phyloP scores from a whole-genome alignment of 495 filamentous ascomycete genomes.

The Terfezia claveryi region DNA sequence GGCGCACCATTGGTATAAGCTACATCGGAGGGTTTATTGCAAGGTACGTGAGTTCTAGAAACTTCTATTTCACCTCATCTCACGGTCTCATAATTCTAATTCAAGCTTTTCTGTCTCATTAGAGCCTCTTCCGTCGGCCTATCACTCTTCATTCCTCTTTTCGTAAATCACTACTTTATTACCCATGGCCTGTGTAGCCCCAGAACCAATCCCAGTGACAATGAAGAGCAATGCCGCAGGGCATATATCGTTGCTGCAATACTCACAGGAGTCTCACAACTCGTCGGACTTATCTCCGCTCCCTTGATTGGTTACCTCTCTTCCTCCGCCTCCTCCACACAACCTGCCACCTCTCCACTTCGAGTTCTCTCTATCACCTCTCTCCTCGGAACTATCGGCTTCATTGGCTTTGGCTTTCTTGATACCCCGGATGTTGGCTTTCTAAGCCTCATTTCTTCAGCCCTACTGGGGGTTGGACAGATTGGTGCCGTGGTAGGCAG shows the following conservation, averaged over 20 bases:
- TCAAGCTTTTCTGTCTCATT: slow-evolving; percentile 23
- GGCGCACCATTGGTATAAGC: slow-evolving; percentile 56
- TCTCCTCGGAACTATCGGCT: slow-evolving; percentile 49
- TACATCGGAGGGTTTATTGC: slow-evolving; percentile 93
- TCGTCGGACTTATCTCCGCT: slow-evolving; percentile 62
- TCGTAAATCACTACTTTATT: slow-evolving; percentile 74
- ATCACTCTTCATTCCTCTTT: slow-evolving; percentile 80
- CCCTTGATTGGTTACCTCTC: slow-evolving; percentile 69
- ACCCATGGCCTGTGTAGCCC: slow-evolving; percentile 52
- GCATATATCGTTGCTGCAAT: slow-evolving; percentile 73
- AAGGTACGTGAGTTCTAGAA: slow-evolving; percentile 67
- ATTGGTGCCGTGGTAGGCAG: slow-evolving; percentile 92
- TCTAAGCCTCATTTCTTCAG: slow-evolving; percentile 32
- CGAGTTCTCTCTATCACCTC: slow-evolving; percentile 39
- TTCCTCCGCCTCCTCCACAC: slow-evolving; percentile 28
- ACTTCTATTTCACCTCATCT: slow-evolving; percentile 78
- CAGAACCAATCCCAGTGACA: slow-evolving; percentile 26
- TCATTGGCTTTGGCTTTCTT: slow-evolving; percentile 46
- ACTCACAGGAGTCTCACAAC: slow-evolving; percentile 69
- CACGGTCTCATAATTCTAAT: slow-evolving; percentile 44
- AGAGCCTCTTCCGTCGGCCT: slow-evolving; percentile 90
- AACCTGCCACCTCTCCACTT: neutral
- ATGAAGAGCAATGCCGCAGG: slow-evolving; percentile 53
- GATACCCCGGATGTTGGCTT: slow-evolving; percentile 55
- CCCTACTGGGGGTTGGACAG: slow-evolving; percentile 66